Evolutionary conservation across 768 basidiomycete species (phyloP).

Genomic region (Suillus hirtellus): DNA sequence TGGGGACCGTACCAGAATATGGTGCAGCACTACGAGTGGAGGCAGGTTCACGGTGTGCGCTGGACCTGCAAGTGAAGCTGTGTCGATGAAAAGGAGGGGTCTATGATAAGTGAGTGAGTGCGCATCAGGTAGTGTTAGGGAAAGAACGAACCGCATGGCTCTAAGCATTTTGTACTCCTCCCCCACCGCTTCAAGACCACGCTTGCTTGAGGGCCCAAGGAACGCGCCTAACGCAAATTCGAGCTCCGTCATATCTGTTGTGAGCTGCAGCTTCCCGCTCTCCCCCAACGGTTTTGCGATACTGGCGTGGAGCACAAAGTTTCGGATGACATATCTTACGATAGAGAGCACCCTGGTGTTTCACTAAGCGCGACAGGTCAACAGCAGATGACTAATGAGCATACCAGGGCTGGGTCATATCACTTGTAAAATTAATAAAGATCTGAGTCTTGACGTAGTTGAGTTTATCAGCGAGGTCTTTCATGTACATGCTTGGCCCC

Average conservation of each 20-base stretch:
- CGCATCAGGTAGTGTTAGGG: background rate
- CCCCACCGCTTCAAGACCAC: constrained; percentile 73
- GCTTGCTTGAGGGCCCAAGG: constrained; percentile 56
- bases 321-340: constrained; percentile 77
- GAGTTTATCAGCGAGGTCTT: constrained; percentile 88
- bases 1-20: constrained; percentile 87
- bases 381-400: background rate
- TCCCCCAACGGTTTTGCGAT: constrained; percentile 91
- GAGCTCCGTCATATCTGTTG: constrained; percentile 94
- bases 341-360: constrained; percentile 58
- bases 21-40: constrained; percentile 85
- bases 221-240: constrained; percentile 91
- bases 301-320: constrained; percentile 92
- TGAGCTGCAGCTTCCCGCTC: constrained; percentile 89
- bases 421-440: constrained; percentile 73
- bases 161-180: constrained; percentile 86
- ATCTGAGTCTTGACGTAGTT: constrained; percentile 79
- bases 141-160: constrained; percentile 70
- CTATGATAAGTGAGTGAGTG: constrained; percentile 39
- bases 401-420: constrained; percentile 74
- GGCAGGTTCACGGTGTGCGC: constrained; percentile 76
- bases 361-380: background rate
- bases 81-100: constrained; percentile 88
- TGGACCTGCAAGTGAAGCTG: constrained; percentile 61
- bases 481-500: constrained; percentile 79